These are phyloP conservation scores for Mycena alexandri DNA, from an alignment of 768 basidiomycete genomes.

Conservation along the genomic window DNA sequence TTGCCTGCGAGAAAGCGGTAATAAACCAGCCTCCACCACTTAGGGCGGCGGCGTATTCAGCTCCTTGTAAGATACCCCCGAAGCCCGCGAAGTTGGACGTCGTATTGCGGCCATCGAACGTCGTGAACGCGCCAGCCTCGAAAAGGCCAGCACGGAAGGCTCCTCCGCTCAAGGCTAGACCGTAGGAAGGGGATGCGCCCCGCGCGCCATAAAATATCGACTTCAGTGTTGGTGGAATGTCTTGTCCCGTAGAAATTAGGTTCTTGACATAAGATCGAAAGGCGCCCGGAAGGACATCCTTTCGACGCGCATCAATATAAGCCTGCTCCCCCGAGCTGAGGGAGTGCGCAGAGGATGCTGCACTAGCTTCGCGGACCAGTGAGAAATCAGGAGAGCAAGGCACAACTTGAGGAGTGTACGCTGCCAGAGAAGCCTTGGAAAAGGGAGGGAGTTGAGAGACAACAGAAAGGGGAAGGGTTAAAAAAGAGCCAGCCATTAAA, in stretches of 20 bases:
- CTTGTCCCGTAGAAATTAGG: conserved; percentile 45
- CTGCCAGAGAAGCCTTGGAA: conserved; percentile 25
- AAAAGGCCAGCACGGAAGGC: conserved; percentile 67
- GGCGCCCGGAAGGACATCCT: conserved; percentile 51
- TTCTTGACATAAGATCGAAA: conserved; percentile 56
- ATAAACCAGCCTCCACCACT: conserved; percentile 57
- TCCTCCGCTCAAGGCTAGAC: conserved; percentile 67
- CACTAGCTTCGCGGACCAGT: conserved; percentile 19
- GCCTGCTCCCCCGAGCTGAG: conserved; percentile 50
- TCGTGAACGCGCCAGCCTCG: conserved; percentile 60
- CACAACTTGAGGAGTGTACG: conserved; percentile 23
- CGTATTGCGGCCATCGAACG: conserved; percentile 61
- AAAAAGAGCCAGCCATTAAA: conserved; percentile 12
- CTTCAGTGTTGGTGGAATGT: conserved; percentile 51
- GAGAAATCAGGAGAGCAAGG: conserved; percentile 17
- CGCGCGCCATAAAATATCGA: conserved; percentile 42
- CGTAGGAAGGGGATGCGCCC: conserved; percentile 51
- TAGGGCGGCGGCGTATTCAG: conserved; percentile 65
- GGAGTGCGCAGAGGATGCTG: background rate
- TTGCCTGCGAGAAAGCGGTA: conserved; percentile 55
- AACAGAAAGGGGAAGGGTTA: conserved; percentile 1
- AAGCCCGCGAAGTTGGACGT: conserved; percentile 55
- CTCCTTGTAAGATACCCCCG: conserved; percentile 65
- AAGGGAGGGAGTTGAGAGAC: conserved; percentile 27
- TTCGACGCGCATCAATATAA: conserved; percentile 52